Base-by-base conservation (phyloP, 2,329 filamentous ascomycete genomes). In the Bipolaris victoriae region DNA sequence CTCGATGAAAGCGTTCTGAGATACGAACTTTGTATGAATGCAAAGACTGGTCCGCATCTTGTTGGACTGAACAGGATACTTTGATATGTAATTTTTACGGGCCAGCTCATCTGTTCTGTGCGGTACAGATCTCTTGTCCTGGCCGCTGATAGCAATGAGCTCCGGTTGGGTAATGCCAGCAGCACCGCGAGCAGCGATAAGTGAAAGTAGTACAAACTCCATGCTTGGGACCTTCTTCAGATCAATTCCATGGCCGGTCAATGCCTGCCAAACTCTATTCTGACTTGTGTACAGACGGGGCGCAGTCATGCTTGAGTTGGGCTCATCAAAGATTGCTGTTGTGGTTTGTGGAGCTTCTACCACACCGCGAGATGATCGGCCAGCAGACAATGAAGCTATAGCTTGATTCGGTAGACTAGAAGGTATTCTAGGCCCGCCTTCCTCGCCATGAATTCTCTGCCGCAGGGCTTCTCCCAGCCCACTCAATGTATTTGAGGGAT, bases 121-220 rank as follows among this genome's bases (percentile, higher is more conserved):
- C 1, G 86, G 86, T 2, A 88, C 82, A 1, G 86, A 89, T 44
- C 86, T 80, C 68, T 88, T 88, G 69, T 89, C 86, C 72, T 89
- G 86, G 5, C 83, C 83, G 61, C 84, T 86, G 20, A 83, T 65
- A 50, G 73, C 76, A 39, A 80, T 79, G 36, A 88, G 72, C 2
- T 85, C 81, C 2, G 84, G 81, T 67, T 89, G 86, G 2, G 83
- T 69, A 43, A 89, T 83, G 5, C 86, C 86, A 15, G 77, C 71
- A 16, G 78, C 74, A 41, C 85, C 83, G 53, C 77, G 77, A 9
- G 81, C 79, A 6, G 84, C 85, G 60, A 89, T 87, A 49, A 87
- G 80, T 9, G 83, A 84, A 1, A 89, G 74, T 16, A 86, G 74
- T 11, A 77, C 76, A 61, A 87, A 88, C 61, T 88, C 84, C 52